Conservation (phyloP, 129 eudicot species). For the Chrysanthemum lavandulifolium region DNA sequence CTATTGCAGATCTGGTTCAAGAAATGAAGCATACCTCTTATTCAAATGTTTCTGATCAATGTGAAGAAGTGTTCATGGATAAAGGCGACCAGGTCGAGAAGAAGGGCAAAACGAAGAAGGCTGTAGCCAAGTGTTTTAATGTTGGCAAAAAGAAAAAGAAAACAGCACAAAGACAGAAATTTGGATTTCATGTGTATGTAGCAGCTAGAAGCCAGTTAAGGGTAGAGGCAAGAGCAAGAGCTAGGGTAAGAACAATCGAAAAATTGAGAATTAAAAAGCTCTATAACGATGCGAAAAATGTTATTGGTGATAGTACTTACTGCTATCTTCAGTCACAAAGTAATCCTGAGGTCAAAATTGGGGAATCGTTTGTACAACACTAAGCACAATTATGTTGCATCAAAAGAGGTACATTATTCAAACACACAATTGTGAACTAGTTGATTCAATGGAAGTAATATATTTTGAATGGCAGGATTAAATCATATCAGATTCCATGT, state of each 20-base stretch:
- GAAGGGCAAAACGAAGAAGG: slow-evolving; percentile 26
- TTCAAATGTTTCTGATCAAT: slow-evolving; percentile 32
- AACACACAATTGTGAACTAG: background rate
- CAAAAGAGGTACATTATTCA: slow-evolving; percentile 31
- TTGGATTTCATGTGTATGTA: slow-evolving; percentile 21
- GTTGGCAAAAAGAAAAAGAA: slow-evolving; percentile 26
- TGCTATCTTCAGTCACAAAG: slow-evolving; percentile 26
- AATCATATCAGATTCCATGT: background rate
- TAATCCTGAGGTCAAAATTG: slow-evolving; percentile 27
- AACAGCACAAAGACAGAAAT: slow-evolving; percentile 18
- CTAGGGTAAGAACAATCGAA: slow-evolving; percentile 70
- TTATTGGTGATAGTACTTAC: slow-evolving; percentile 21
- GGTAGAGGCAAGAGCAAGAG: slow-evolving; percentile 87
- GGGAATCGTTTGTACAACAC: slow-evolving; percentile 28
- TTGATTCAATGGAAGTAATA: background rate
- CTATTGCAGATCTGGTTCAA: slow-evolving; percentile 58
- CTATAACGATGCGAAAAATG: slow-evolving; percentile 14
- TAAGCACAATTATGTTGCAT: slow-evolving; percentile 14
- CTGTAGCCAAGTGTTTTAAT: slow-evolving; percentile 12
- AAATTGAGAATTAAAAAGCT: slow-evolving; percentile 43
- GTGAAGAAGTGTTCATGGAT: slow-evolving; percentile 34
- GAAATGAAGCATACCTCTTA: slow-evolving; percentile 33
- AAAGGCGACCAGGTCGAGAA: slow-evolving; percentile 15
- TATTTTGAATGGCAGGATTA: background rate
- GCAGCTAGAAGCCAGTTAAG: slow-evolving; percentile 50